A percentile compares a stretch with the other conserved stretches of the same genome.
Conservation (phyloP, 2,329 filamentous ascomycete species). For the Aspergillus pseudonomiae region DNA sequence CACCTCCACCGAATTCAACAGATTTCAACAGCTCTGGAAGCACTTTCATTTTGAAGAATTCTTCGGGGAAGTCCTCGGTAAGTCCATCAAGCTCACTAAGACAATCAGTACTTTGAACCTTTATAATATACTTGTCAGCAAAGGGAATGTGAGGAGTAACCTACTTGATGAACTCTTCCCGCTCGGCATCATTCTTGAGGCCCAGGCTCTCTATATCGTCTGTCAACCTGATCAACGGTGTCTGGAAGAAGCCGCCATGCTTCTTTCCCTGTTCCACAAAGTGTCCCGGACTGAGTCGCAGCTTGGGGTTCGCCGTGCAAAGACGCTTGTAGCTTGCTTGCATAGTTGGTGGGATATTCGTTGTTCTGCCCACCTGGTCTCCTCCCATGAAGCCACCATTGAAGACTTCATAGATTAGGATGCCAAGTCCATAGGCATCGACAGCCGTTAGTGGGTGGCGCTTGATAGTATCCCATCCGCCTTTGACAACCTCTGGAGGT, state of each 20-base stretch:
- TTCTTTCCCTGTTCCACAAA: slow-evolving; percentile 89
- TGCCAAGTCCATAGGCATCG: slow-evolving; percentile 85
- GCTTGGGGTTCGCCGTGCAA: slow-evolving; percentile 85
- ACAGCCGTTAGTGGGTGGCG: slow-evolving; percentile 77
- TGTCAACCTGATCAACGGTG: slow-evolving; percentile 85
- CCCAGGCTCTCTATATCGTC: slow-evolving; percentile 92
- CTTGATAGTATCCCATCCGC: slow-evolving; percentile 91
- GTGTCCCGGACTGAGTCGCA: slow-evolving; percentile 77
- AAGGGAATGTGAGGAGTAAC: slow-evolving; percentile 20
- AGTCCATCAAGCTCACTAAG: slow-evolving; percentile 75
- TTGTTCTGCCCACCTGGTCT: slow-evolving; percentile 83
- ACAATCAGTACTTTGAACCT: slow-evolving; percentile 26
- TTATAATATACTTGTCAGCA: neutral
- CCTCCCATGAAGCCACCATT: slow-evolving; percentile 77
- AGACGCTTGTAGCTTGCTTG: slow-evolving; percentile 88
- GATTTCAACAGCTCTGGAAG: slow-evolving; percentile 95
- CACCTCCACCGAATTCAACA: slow-evolving; percentile 96
- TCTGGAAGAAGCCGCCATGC: slow-evolving; percentile 86
- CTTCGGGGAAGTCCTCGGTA: slow-evolving; percentile 92
- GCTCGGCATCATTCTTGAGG: slow-evolving; percentile 80
- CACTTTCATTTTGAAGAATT: slow-evolving; percentile 97
- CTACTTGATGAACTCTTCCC: slow-evolving; percentile 79
- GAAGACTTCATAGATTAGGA: slow-evolving; percentile 86
- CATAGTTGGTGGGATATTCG: slow-evolving; percentile 84
- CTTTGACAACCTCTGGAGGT: slow-evolving; percentile 80